These are phyloP conservation scores for Rhizophagus sp. DNA, from an alignment of 192 early-diverging fungal genomes.

Conservation along the genomic window DNA sequence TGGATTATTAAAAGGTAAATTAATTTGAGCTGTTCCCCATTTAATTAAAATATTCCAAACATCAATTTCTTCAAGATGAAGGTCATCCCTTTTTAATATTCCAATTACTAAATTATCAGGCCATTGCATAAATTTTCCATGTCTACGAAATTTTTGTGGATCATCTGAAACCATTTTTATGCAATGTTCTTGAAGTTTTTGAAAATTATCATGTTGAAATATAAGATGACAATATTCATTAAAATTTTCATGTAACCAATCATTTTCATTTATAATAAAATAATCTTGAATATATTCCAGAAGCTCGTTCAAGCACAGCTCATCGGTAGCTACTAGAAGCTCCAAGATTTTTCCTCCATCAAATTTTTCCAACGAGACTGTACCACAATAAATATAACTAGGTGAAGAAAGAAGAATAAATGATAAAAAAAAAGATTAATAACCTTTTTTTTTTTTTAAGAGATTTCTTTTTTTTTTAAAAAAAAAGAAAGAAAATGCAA, in stretches of 20 bases:
- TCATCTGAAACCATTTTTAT: not conserved
- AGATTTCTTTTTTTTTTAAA: not conserved
- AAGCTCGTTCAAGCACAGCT: conserved; percentile 1
- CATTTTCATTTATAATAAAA: not conserved
- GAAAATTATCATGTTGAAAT: not conserved
- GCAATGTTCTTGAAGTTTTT: conserved; percentile 10
- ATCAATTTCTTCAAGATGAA: conserved; percentile 24
- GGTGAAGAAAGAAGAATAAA: not conserved
- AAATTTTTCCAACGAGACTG: not conserved
- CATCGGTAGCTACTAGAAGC: conserved; percentile 16
- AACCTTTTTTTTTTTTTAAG: not conserved
- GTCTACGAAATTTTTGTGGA: not conserved
- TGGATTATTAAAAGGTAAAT: not conserved
- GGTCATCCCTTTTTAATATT: conserved; percentile 20
- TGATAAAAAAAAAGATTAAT: not conserved
- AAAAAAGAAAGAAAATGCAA: not conserved
- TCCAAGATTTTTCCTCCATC: not conserved
- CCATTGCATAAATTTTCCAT: not conserved
- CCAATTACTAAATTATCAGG: not conserved
- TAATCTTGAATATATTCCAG: conserved; percentile 16
- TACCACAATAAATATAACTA: conserved; percentile 25
- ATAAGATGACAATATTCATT: not conserved
- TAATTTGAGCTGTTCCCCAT: conserved; percentile 19
- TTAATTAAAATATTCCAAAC: conserved; percentile 11
- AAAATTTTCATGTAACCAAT: conserved; percentile 15